Evolutionary conservation across 306 rosid species (phyloP).

Genomic region (Cucurbita moschata): DNA sequence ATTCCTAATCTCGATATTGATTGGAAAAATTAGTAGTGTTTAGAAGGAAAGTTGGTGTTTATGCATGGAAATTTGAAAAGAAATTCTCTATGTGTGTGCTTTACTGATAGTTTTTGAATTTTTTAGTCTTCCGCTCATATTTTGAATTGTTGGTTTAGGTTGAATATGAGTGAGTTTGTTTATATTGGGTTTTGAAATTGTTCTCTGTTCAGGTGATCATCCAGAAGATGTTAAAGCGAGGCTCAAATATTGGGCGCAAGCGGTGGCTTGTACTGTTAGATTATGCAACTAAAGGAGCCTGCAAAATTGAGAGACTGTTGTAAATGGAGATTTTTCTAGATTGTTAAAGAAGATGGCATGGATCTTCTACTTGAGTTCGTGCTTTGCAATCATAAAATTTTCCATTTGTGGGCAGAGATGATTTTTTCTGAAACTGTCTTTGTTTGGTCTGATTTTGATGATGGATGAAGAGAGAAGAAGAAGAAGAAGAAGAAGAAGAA

Average conservation of each 20-base stretch:
- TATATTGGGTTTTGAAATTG: not conserved
- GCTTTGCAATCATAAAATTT: not conserved
- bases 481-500: not conserved
- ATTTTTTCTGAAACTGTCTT: not conserved
- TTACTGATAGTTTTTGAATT: not conserved
- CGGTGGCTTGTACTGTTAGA: constrained; percentile 76
- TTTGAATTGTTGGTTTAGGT: not conserved
- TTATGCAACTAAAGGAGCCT: constrained; percentile 38
- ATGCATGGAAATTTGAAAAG: not conserved
- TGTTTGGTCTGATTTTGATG: not conserved
- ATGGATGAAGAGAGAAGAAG: not conserved
- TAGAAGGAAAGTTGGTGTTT: not conserved
- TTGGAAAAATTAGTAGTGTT: not conserved
- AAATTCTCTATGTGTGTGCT: not conserved
- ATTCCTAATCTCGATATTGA: not conserved
- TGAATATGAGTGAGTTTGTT: not conserved
- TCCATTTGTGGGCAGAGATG: not conserved
- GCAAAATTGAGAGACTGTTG: not conserved
- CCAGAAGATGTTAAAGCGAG: constrained; percentile 91
- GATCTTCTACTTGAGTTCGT: not conserved
- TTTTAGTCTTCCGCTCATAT: not conserved
- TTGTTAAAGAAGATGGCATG: not conserved
- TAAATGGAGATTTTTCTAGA: not conserved
- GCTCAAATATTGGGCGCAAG: constrained; percentile 88
- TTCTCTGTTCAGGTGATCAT: constrained; percentile 49